Evolutionary conservation across 2,329 filamentous ascomycete genomes (phyloP), one percentile per base, ranked within the genome.

Genomic region (Neoarthrinium moseri): DNA sequence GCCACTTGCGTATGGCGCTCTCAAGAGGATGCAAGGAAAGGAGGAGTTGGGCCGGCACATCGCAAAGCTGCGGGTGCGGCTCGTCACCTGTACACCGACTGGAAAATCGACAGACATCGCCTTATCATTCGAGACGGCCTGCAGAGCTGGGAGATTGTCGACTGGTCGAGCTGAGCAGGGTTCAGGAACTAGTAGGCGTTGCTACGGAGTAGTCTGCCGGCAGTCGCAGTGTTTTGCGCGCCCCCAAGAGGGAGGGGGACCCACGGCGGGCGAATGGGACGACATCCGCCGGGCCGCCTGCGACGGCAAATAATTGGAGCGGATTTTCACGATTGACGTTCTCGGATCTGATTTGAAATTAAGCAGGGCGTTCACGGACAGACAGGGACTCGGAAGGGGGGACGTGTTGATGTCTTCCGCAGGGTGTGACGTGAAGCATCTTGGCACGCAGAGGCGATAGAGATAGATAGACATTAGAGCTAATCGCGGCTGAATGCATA

Each of bases 1-100:
- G 91, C 91, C 34, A 96, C 91, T 39, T 91, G 83, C 64, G 63
- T 87, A 49, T 87, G 83, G 83, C 72, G 80, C 52, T 77, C 75
- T 24, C 71, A 74, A 34, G 71, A 78, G 32, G 80, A 86, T 59
- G 83, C 83, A 29, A 73, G 70, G 55, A 72, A 73, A 51, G 83
- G 81, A 48, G 81, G 80, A 23, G 65, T 73, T 43, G 81, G 82
- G 11, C 75, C 77, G 38, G 84, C 83, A 47, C 78, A 82, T 63
- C 68, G 71, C 47, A 70, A 87, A 75, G 91, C 76, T 62, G 89
- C 69, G 74, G 80, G 81, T 64, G 83, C 68, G 65, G 78, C 73
- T 62, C 80, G 71, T 69, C 81, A 76, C 66, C 79, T 72, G 67
- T 87, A 75, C 68, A 79, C 65, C 66, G 86, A 67, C 75, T 87